phyloP scores from a whole-genome alignment of 768 basidiomycete species.

The Lenzites betulinus region DNA sequence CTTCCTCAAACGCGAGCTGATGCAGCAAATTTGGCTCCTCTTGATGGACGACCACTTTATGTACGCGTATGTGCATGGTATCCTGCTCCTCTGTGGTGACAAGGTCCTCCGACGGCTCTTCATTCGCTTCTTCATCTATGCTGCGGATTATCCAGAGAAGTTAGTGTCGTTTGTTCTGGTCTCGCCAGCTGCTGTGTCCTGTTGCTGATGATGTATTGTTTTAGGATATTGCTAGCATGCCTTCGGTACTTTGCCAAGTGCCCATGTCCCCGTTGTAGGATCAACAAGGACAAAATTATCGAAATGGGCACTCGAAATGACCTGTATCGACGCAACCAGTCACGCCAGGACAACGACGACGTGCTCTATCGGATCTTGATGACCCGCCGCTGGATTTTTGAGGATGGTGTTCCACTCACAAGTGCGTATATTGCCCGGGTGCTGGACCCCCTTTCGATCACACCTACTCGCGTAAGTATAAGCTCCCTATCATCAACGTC shows the following conservation, averaged over 20 bases:
- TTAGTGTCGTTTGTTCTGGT: slow-evolving; percentile 7
- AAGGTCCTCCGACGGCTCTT: slow-evolving; percentile 24
- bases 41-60: slow-evolving; percentile 25
- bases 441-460: slow-evolving; percentile 26
- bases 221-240: slow-evolving; percentile 30
- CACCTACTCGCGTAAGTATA: slow-evolving; percentile 17
- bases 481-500: not conserved
- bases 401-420: slow-evolving; percentile 11
- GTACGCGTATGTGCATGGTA: slow-evolving; percentile 26
- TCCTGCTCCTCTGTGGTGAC: slow-evolving; percentile 25
- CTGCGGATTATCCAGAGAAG: slow-evolving; percentile 35
- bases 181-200: not conserved
- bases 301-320: slow-evolving; percentile 29
- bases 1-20: slow-evolving; percentile 27
- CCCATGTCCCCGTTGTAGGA: slow-evolving; percentile 42
- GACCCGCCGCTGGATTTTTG: slow-evolving; percentile 23
- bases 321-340: not conserved
- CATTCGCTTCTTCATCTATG: slow-evolving; percentile 30
- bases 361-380: not conserved
- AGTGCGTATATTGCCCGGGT: slow-evolving; percentile 14
- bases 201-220: slow-evolving; percentile 32
- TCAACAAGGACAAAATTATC: slow-evolving; percentile 33
- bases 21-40: slow-evolving; percentile 25
- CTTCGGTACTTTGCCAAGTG: slow-evolving; percentile 36
- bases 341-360: slow-evolving; percentile 13